Evolutionary conservation across 768 basidiomycete species (phyloP), one percentile per base, ranked within the genome.

Genomic region (Cantharellus anzutake): DNA sequence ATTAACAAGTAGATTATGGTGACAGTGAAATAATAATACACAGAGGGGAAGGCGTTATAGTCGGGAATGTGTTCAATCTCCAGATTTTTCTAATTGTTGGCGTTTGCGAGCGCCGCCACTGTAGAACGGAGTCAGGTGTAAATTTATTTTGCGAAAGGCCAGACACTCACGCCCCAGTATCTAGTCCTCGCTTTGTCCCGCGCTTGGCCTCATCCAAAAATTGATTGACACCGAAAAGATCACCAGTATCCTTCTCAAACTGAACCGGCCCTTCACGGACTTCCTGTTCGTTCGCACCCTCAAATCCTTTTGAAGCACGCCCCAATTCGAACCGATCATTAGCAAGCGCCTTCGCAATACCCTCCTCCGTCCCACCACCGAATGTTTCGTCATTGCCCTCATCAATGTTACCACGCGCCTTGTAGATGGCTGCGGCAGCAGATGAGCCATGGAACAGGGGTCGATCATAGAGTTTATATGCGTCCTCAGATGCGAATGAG

Each of bases 351-450:
- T 83, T 82, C 29, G 80, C 79, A 67, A 97, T 93, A 41, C 96
- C 94, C 65, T 97, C 92, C 67, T 93, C 91, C 2, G 93, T 96
- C 42, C 93, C 93, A 60, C 87, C 92, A 57, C 90, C 91, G 68
- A 87, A 94, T 44, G 86, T 81, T 58, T 96, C 93, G 48, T 97
- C 90, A 67, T 87, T 86, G 39, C 83, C 87, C 63, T 86, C 83
- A 3, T 76, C 68, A 61, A 90, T 86, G 64, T 89, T 86, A 0
- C 93, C 92, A 37, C 84, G 78, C 3, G 94, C 89, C 71, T 93
- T 94, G 77, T 99, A 99, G 65, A 99, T 99, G n/a, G 96, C 96
- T n/a, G 94, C 91, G 0, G 89, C 92, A 16, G 94, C 94, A 3
- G 85, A 83, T 2, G 93, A 94, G 1, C 96, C 94, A 66, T 91